These are phyloP conservation scores for Entophlyctis helioformis DNA, from an alignment of 192 early-diverging fungal genomes.

Conservation along the genomic window DNA sequence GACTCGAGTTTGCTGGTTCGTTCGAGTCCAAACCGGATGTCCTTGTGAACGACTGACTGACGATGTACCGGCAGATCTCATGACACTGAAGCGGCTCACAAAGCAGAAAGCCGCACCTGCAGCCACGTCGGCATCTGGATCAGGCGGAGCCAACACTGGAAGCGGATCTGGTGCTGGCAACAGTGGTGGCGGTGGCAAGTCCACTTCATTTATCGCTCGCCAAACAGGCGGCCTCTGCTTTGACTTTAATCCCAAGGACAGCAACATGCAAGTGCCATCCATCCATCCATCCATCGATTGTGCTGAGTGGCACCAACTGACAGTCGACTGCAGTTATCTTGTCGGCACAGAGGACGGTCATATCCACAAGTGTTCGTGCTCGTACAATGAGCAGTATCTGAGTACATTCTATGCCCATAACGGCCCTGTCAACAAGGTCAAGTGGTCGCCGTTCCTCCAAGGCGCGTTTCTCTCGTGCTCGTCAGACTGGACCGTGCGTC, in stretches of 20 bases:
- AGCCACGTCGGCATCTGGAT: not conserved
- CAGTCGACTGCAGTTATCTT: constrained; percentile 40
- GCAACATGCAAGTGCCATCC: constrained; percentile 25
- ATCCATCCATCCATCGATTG: too few relatives aligned
- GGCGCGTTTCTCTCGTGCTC: constrained; percentile 33
- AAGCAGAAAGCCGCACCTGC: constrained; percentile 25
- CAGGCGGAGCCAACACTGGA: too few relatives aligned
- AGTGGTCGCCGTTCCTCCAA: constrained; percentile 40
- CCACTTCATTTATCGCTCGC: constrained; percentile 39
- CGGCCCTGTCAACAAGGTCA: constrained; percentile 40
- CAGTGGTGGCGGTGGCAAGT: constrained; percentile 5
- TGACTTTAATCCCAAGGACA: constrained; percentile 47
- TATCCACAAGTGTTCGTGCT: constrained; percentile 44
- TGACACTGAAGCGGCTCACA: constrained; percentile 43
- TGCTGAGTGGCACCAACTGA: too few relatives aligned
- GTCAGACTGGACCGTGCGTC: constrained; percentile 43
- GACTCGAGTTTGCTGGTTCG: constrained; percentile 38
- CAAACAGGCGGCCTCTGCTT: constrained; percentile 46
- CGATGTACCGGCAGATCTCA: constrained; percentile 22
- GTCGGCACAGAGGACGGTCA: constrained; percentile 48
- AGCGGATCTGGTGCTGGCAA: constrained; percentile 8
- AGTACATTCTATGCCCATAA: constrained; percentile 39
- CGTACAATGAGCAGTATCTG: constrained; percentile 54
- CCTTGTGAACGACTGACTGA: not conserved
- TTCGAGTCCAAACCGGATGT: too few relatives aligned